Evolutionary conservation across 1,284 basidiomycete species (phyloP).

Genomic region (Cutaneotrichosporon daszewskae): DNA sequence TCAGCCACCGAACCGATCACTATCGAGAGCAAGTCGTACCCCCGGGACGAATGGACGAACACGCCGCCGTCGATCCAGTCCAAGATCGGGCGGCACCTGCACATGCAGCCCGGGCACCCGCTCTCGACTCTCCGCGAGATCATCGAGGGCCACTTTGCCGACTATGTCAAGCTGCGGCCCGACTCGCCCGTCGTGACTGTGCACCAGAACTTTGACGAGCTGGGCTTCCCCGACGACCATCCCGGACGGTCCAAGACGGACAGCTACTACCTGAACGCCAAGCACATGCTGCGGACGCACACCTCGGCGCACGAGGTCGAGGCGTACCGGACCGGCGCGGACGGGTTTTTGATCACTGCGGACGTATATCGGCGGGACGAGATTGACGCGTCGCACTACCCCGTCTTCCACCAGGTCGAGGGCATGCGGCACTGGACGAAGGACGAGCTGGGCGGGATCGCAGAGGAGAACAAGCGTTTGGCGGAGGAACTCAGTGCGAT

Average conservation of each 20-base stretch:
- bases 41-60: slow-evolving; percentile 75
- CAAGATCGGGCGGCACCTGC: slow-evolving; percentile 66
- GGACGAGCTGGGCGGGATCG: slow-evolving; percentile 30
- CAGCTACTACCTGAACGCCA: slow-evolving; percentile 90
- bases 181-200: slow-evolving; percentile 85
- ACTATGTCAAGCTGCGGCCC: slow-evolving; percentile 50
- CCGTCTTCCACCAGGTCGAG: slow-evolving; percentile 98
- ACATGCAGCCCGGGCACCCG: slow-evolving; percentile 73
- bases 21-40: slow-evolving; percentile 51
- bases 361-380: slow-evolving; percentile 98
- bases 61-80: slow-evolving; percentile 75
- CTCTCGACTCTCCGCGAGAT: slow-evolving; percentile 75
- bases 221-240: slow-evolving; percentile 89
- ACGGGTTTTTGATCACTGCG: slow-evolving; percentile 87
- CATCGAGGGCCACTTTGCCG: slow-evolving; percentile 75
- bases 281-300: slow-evolving; percentile 90
- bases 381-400: slow-evolving; percentile 94
- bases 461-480: slow-evolving; percentile 54
- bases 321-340: slow-evolving; percentile 68
- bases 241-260: slow-evolving; percentile 85
- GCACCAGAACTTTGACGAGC: slow-evolving; percentile 91
- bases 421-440: slow-evolving; percentile 73
- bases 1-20: slow-evolving; percentile 20
- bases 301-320: slow-evolving; percentile 97
- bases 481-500: slow-evolving; percentile 58